Percentiles rank a stretch among this genome's conserved stretches.
Evolutionary conservation across 2,329 filamentous ascomycete species (phyloP).

Genomic region (Penicillium polonicum): DNA sequence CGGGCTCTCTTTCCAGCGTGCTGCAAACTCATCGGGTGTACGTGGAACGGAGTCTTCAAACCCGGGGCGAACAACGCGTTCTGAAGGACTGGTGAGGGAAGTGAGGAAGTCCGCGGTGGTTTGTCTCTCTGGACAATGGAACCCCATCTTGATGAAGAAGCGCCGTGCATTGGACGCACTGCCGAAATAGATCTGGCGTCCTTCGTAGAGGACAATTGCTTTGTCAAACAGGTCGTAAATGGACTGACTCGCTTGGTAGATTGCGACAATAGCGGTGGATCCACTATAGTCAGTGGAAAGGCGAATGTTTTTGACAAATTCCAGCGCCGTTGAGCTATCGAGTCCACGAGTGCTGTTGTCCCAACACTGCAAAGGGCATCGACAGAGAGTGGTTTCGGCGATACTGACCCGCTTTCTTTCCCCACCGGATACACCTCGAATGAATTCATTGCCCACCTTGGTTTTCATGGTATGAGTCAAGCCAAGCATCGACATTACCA

Average conservation of each 20-base stretch:
- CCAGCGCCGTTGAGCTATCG: slow-evolving; percentile 54
- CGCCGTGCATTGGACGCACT: slow-evolving; percentile 56
- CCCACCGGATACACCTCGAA: slow-evolving; percentile 61
- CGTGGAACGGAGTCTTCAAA: slow-evolving; percentile 63
- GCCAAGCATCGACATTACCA: slow-evolving; percentile 56
- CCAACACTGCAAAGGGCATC: slow-evolving; percentile 48
- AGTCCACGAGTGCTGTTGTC: slow-evolving; percentile 51
- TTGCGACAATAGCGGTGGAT: slow-evolving; percentile 52
- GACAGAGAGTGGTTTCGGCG: slow-evolving; percentile 51
- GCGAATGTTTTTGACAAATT: slow-evolving; percentile 53
- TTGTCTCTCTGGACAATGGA: slow-evolving; percentile 64
- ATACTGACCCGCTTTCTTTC: slow-evolving; percentile 61
- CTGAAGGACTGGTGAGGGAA: slow-evolving; percentile 62
- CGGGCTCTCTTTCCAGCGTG: slow-evolving; percentile 53
- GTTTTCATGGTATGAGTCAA: slow-evolving; percentile 53
- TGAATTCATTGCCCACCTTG: slow-evolving; percentile 52
- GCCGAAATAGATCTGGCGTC: slow-evolving; percentile 73
- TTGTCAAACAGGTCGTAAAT: slow-evolving; percentile 66
- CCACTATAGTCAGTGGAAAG: slow-evolving; percentile 49
- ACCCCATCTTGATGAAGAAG: slow-evolving; percentile 70
- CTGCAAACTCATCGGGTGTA: slow-evolving; percentile 67
- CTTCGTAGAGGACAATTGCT: slow-evolving; percentile 68
- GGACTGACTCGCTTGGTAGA: slow-evolving; percentile 51
- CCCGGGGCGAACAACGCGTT: slow-evolving; percentile 56
- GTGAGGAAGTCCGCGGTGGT: slow-evolving; percentile 70